Evolutionary conservation across 2,329 filamentous ascomycete species (phyloP).

Genomic region (Chaetomium olivaceum): DNA sequence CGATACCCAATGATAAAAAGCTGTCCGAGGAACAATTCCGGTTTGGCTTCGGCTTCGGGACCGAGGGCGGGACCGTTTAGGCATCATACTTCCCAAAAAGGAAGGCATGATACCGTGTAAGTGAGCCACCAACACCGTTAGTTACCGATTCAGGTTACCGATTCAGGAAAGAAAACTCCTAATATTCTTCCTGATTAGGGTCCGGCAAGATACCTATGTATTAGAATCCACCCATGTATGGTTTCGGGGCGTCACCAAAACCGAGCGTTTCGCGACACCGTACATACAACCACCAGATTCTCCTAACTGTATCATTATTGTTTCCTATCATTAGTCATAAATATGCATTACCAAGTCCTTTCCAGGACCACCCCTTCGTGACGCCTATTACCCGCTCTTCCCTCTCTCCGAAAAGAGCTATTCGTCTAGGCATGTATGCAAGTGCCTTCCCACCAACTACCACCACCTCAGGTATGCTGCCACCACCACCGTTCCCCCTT

Average conservation of each 20-base stretch:
- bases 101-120: conserved; percentile 11
- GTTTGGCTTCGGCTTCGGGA: not conserved
- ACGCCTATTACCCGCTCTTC: not conserved
- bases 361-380: not conserved
- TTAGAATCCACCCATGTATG: no score
- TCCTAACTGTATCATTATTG: not conserved
- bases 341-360: not conserved
- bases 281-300: not conserved
- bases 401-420: not conserved
- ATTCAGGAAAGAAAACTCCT: not conserved
- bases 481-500: no score
- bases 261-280: no score
- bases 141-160: not conserved
- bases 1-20: no score
- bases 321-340: conserved; percentile 13
- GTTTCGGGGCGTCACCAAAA: no score
- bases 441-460: not conserved
- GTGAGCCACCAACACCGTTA: not conserved
- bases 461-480: not conserved
- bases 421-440: not conserved
- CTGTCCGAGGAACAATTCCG: no score
- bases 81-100: not conserved
- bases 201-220: no score
- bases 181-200: not conserved
- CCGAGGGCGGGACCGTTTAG: not conserved